These are phyloP conservation scores for Tulasnella calospora DNA, from an alignment of 768 basidiomycete genomes.

Conservation along the genomic window DNA sequence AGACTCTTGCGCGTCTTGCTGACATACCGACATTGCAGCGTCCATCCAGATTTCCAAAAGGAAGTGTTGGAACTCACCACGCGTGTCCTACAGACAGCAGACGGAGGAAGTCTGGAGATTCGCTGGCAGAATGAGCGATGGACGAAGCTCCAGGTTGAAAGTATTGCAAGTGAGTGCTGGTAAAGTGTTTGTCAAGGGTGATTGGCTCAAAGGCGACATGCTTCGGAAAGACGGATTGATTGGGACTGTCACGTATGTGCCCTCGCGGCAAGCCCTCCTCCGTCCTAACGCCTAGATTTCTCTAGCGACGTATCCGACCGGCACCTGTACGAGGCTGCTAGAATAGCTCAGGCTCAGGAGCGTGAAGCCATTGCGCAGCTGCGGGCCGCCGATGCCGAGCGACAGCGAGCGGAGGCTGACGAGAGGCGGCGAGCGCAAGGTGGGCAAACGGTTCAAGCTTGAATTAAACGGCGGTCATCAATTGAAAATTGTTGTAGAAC, in stretches of 20 bases:
- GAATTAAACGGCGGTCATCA: neutral
- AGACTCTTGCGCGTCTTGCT: neutral
- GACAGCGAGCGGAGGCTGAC: constrained; percentile 32
- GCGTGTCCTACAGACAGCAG: constrained; percentile 16
- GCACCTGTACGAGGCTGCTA: constrained; percentile 30
- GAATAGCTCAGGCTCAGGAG: constrained; percentile 36
- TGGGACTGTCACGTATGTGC: constrained; percentile 23
- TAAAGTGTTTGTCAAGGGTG: neutral
- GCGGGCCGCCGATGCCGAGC: constrained; percentile 34
- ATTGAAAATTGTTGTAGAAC: constrained; percentile 29
- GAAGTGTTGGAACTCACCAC: constrained; percentile 13
- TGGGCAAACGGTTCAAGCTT: neutral
- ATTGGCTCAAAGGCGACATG: neutral
- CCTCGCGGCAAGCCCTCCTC: neutral
- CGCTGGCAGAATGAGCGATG: constrained; percentile 29
- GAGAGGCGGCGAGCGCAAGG: constrained; percentile 37
- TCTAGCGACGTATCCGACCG: constrained; percentile 32
- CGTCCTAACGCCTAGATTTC: neutral
- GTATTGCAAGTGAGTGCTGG: constrained; percentile 18
- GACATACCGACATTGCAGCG: constrained; percentile 8
- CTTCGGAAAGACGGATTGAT: constrained; percentile 18
- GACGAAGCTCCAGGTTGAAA: constrained; percentile 30
- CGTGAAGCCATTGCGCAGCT: constrained; percentile 35
- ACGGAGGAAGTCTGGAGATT: constrained; percentile 26
- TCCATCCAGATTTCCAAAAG: constrained; percentile 26